These are phyloP conservation scores for Macrolepiota albuminosa DNA, from an alignment of 768 basidiomycete genomes.

Conservation along the genomic window DNA sequence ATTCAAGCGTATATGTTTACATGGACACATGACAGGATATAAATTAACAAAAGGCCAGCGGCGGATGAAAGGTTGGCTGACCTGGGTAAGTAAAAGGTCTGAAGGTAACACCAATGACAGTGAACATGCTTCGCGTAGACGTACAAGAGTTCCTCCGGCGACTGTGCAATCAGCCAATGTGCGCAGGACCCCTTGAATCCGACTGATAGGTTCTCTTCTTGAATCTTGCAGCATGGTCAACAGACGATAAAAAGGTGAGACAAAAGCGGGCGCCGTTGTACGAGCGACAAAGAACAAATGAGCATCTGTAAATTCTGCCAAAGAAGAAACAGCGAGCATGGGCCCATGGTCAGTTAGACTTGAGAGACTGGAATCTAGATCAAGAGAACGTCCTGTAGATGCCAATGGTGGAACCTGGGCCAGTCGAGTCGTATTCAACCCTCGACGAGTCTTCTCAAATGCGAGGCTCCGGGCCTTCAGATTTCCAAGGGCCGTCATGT, in stretches of 20 bases:
- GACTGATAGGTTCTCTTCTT: constrained; percentile 1
- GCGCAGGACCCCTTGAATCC: constrained; percentile 13
- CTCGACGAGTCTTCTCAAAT: constrained; percentile 35
- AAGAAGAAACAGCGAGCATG: constrained; percentile 21
- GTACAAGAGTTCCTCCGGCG: constrained; percentile 11
- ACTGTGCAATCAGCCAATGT: constrained; percentile 17
- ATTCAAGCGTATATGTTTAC: constrained; percentile 16
- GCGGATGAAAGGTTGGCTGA: constrained; percentile 24
- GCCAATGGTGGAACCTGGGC: constrained; percentile 8
- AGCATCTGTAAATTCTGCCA: constrained; percentile 17
- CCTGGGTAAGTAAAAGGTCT: constrained; percentile 38
- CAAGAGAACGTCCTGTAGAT: constrained; percentile 37
- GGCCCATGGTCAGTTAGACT: constrained; percentile 36
- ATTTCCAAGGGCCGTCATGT: constrained; percentile 5
- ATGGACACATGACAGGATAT: constrained; percentile 15
- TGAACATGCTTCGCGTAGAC: constrained; percentile 19
- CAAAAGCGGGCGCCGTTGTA: constrained; percentile 26
- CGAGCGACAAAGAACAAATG: constrained; percentile 33
- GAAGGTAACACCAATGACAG: constrained; percentile 27
- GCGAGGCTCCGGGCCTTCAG: constrained; percentile 12
- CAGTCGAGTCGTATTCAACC: constrained; percentile 14
- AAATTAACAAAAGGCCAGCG: constrained; percentile 18
- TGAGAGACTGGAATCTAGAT: constrained; percentile 46
- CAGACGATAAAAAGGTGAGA: constrained; percentile 26
- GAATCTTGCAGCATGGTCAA: constrained; percentile 12